These are phyloP conservation scores for Maudiozyma barnettii DNA, from an alignment of 805 yeast genomes.

Conservation along the genomic window DNA sequence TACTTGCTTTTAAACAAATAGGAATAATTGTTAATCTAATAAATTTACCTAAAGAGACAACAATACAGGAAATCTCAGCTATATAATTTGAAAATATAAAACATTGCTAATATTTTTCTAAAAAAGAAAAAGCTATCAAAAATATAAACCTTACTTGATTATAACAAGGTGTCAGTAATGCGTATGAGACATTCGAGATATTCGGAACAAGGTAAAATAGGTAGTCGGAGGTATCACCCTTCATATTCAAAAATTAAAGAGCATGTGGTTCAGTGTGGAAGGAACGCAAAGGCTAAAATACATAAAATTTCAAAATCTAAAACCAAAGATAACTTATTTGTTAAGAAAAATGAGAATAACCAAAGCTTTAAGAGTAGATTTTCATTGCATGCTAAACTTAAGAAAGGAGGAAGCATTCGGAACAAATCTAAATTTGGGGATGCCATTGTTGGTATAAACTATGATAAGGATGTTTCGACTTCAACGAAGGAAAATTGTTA, in stretches of 20 bases:
- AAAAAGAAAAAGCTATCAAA: too few relatives aligned
- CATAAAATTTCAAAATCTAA: slow-evolving; percentile 20
- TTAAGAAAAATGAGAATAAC: slow-evolving; percentile 17
- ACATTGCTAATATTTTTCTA: too few relatives aligned
- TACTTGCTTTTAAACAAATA: too few relatives aligned
- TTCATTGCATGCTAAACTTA: too few relatives aligned
- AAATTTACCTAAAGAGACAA: too few relatives aligned
- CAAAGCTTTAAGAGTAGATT: not conserved
- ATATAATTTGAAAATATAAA: too few relatives aligned
- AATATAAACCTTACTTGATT: too few relatives aligned
- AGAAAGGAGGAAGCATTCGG: not conserved
- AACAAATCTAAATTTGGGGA: not conserved
- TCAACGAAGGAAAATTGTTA: too few relatives aligned
- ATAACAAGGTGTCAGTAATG: not conserved
- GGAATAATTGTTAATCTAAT: too few relatives aligned
- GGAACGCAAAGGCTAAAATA: slow-evolving; percentile 7
- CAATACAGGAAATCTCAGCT: too few relatives aligned
- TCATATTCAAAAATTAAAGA: not conserved
- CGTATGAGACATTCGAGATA: not conserved
- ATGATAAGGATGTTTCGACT: too few relatives aligned
- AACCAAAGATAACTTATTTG: slow-evolving; percentile 20
- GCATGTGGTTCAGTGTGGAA: not conserved
- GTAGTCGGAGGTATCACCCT: not conserved
- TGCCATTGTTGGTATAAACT: too few relatives aligned
- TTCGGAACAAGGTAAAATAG: not conserved